Base-by-base conservation (phyloP, 2,329 filamentous ascomycete species). In the Fonsecaea multimorphosa region DNA sequence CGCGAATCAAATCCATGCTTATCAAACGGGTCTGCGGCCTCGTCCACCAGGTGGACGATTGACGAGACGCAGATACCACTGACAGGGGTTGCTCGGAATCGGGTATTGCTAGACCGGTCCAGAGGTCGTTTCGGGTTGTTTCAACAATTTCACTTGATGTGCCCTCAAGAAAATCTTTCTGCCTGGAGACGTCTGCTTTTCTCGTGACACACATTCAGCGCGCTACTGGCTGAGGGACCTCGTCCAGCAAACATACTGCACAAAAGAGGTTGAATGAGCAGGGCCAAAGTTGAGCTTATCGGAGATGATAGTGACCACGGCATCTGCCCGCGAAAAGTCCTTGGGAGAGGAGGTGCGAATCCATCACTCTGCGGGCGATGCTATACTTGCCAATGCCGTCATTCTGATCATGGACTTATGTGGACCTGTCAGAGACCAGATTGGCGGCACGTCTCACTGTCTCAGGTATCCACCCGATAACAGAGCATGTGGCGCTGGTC, bases 381-480 rank as follows among this genome's bases (percentile, higher is more conserved):
- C 8, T 24, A 49, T 49, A 19, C 19, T 31, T 49, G 19, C 44
- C 22, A 49, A 32, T 56, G 53, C 53, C 31, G 31, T 56, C 29
- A 56, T 22, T 36, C 9, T 32, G 32, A 12, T 12, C 32, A 31
- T 40, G 38, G 4, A 40, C 38, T 19, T 56, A 9, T 34, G 29
- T 24, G 46, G 49, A 27, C 51, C 52, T 56, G 49, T 62, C 34
- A 56, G 22, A 22, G 31, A n/a, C 29, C 36, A 44, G 19, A 32
- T 56, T 34, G 36, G 59, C 34, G 46, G 58, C 58, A 61, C 44
- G 44, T 49, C 44, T 49, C 44, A 49, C 44, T 24, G 44, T 24
- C 8, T 24, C n/a, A 14, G 44, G 19, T 49, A 22, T 49, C 44
- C 44, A 49, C 44, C 44, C 44, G 44, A 49, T 49, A 36, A 56